Conservation (phyloP, 192 early-diverging fungal genomes). For the Gaertneriomyces semiglobifer region DNA sequence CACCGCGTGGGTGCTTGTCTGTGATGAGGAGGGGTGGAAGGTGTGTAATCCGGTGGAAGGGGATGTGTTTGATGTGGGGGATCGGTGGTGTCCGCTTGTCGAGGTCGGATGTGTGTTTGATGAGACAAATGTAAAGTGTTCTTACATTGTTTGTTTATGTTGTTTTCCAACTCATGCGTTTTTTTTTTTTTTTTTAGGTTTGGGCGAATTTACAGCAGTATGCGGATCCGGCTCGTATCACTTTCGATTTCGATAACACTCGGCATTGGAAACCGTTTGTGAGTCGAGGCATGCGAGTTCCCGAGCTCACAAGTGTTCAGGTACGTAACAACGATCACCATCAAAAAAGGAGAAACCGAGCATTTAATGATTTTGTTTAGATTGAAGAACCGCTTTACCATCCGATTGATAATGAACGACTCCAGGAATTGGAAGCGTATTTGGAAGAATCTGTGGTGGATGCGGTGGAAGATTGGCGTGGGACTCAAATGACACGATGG, state of each 20-base stretch:
- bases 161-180: no score
- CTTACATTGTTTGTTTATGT: neutral
- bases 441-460: slow-evolving; percentile 41
- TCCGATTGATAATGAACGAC: slow-evolving; percentile 18
- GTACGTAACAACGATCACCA: slow-evolving; percentile 10
- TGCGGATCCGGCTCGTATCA: slow-evolving; percentile 37
- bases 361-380: slow-evolving; percentile 23
- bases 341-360: neutral
- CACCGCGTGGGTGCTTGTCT: slow-evolving; percentile 43
- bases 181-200: slow-evolving; percentile 31
- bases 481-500: slow-evolving; percentile 48
- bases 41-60: slow-evolving; percentile 51
- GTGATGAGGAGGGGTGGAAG: slow-evolving; percentile 14
- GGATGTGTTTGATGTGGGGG: slow-evolving; percentile 25
- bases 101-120: slow-evolving; percentile 50
- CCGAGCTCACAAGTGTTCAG: slow-evolving; percentile 28
- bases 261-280: slow-evolving; percentile 43
- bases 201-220: slow-evolving; percentile 52
- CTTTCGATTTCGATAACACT: slow-evolving; percentile 33
- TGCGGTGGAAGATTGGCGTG: slow-evolving; percentile 51
- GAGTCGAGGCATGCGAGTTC: slow-evolving; percentile 5
- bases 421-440: slow-evolving; percentile 38
- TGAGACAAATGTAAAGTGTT: slow-evolving; percentile 45
- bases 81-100: slow-evolving; percentile 40
- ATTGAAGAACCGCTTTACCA: slow-evolving; percentile 37